Conservation (phyloP, 2,329 filamentous ascomycete genomes). For the Helicocarpus griseus region DNA sequence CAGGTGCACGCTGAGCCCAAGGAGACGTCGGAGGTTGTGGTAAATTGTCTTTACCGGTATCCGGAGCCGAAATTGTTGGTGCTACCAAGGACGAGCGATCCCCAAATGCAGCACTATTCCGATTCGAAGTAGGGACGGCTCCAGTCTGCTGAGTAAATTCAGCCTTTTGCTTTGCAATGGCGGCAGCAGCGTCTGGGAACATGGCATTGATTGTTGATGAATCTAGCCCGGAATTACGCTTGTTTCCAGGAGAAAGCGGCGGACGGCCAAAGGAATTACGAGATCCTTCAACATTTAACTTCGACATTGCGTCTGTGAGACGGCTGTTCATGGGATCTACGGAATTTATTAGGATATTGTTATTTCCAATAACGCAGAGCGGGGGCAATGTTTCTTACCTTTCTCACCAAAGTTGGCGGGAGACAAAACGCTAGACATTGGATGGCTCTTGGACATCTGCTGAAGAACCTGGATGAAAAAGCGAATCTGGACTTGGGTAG, state of each 20-base stretch:
- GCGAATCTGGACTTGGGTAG: slow-evolving; percentile 94
- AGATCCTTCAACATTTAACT: slow-evolving; percentile 77
- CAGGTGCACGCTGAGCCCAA: slow-evolving; percentile 55
- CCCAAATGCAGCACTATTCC: slow-evolving; percentile 77
- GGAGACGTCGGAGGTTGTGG: slow-evolving; percentile 64
- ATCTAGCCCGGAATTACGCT: slow-evolving; percentile 91
- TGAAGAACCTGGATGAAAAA: slow-evolving; percentile 99
- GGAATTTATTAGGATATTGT: slow-evolving; percentile 12
- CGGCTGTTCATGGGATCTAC: slow-evolving; percentile 94
- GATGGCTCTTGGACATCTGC: slow-evolving; percentile 97
- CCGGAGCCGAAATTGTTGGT: slow-evolving; percentile 63
- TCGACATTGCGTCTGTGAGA: slow-evolving; percentile 92
- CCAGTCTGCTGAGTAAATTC: slow-evolving; percentile 95
- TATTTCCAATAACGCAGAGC: not conserved
- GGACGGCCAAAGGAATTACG: slow-evolving; percentile 79
- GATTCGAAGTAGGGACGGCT: slow-evolving; percentile 78
- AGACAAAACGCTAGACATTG: slow-evolving; percentile 90
- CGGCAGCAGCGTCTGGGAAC: slow-evolving; percentile 96
- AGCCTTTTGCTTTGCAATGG: slow-evolving; percentile 97
- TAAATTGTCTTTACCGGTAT: slow-evolving; percentile 50
- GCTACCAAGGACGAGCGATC: slow-evolving; percentile 65
- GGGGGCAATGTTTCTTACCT: slow-evolving; percentile 46
- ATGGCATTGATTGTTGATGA: slow-evolving; percentile 92
- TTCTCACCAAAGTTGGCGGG: slow-evolving; percentile 91
- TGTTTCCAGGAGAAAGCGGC: slow-evolving; percentile 65